These are phyloP conservation scores for Adansonia gregorii DNA, from an alignment of 441 rosid species.

Conservation along the genomic window DNA sequence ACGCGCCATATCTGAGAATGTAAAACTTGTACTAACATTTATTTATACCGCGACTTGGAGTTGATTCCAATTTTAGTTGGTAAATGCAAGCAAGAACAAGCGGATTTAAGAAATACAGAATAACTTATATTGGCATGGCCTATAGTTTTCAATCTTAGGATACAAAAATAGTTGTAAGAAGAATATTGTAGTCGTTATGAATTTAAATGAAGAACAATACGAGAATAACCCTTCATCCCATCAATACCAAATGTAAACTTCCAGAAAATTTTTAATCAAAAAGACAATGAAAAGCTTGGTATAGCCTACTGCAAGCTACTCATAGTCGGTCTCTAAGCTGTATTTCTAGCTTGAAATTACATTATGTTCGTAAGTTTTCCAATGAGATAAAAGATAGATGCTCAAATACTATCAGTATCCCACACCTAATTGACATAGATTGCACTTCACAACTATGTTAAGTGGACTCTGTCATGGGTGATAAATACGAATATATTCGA, in stretches of 20 bases:
- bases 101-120: background rate
- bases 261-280: background rate
- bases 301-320: background rate
- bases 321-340: background rate
- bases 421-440: background rate
- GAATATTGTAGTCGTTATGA: background rate
- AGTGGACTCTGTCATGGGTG: background rate
- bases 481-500: no score
- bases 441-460: background rate
- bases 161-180: background rate
- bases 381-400: background rate
- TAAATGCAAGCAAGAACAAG: background rate
- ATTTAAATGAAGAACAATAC: background rate
- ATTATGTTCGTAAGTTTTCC: background rate
- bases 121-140: background rate
- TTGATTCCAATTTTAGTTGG: background rate
- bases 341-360: background rate
- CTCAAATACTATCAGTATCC: background rate
- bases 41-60: background rate
- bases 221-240: slow-evolving; percentile 6
- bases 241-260: background rate
- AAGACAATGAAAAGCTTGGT: background rate
- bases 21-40: background rate
- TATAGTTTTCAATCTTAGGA: background rate
- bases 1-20: background rate